Conservation (phyloP, 805 yeast species). For the Candida yuanshanica region DNA sequence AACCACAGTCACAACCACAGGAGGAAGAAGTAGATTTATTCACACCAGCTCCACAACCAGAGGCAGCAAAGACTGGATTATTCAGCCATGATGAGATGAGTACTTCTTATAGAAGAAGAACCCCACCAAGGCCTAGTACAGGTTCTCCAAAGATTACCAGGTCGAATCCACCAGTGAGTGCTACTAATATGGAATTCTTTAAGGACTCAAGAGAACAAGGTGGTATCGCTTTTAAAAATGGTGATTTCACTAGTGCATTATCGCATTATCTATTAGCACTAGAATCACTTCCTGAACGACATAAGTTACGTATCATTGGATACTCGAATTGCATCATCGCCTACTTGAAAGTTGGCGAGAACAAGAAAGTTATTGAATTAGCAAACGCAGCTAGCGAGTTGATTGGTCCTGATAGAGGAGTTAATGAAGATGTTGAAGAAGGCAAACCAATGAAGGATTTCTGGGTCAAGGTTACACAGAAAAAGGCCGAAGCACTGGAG, state of each 20-base stretch:
- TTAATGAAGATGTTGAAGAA: slow-evolving; percentile 37
- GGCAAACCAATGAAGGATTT: slow-evolving; percentile 59
- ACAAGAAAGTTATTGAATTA: slow-evolving; percentile 31
- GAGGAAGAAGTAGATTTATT: slow-evolving; percentile 12
- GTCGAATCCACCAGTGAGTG: slow-evolving; percentile 11
- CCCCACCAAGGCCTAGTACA: slow-evolving; percentile 1
- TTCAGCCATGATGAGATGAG: slow-evolving; percentile 20
- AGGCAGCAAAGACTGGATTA: too few species aligned
- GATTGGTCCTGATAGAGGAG: slow-evolving; percentile 32
- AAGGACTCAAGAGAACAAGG: slow-evolving; percentile 51
- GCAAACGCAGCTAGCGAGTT: slow-evolving; percentile 26
- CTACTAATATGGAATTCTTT: slow-evolving; percentile 31
- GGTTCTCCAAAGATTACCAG: slow-evolving; percentile 5
- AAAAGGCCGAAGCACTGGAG: slow-evolving; percentile 83
- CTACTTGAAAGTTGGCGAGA: slow-evolving; percentile 63
- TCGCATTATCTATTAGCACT: slow-evolving; percentile 52
- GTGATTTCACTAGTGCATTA: slow-evolving; percentile 71
- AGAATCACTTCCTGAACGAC: slow-evolving; percentile 54
- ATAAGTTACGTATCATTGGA: slow-evolving; percentile 61
- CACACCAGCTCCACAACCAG: slow-evolving; percentile 5
- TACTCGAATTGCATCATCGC: slow-evolving; percentile 73
- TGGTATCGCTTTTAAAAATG: slow-evolving; percentile 61
- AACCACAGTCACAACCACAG: not conserved
- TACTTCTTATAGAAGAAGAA: slow-evolving; percentile 18
- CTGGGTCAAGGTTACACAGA: slow-evolving; percentile 63